phyloP scores from a whole-genome alignment of 495 filamentous ascomycete genomes.

The Chaetomidium leptoderma region DNA sequence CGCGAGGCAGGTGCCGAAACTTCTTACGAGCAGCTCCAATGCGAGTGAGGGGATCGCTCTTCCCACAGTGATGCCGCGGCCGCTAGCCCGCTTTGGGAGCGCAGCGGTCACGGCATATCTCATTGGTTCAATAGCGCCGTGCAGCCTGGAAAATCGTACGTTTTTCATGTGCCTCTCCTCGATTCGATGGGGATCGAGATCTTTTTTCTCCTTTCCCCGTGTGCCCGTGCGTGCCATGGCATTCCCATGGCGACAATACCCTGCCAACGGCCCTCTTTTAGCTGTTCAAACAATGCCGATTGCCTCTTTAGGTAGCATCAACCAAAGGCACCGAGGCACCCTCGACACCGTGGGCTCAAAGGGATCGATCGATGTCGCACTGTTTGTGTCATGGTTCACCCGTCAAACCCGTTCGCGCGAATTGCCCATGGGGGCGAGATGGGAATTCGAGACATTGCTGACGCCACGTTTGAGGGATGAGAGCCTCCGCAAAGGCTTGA shows the following conservation, averaged over 20 bases:
- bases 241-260: background rate
- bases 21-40: background rate
- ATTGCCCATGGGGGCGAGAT: background rate
- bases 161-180: conserved; percentile 33
- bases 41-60: background rate
- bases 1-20: no score
- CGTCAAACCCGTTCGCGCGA: background rate
- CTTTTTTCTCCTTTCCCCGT: conserved; percentile 9
- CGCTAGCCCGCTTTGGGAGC: conserved; percentile 11
- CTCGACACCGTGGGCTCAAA: background rate
- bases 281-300: background rate
- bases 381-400: background rate
- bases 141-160: conserved; percentile 29
- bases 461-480: background rate
- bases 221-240: background rate
- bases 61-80: conserved; percentile 12
- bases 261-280: background rate
- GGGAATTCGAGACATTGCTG: background rate
- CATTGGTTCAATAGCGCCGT: conserved; percentile 27
- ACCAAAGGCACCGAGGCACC: background rate
- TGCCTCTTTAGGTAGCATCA: background rate
- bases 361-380: background rate
- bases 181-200: conserved; percentile 38
- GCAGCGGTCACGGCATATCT: conserved; percentile 14
- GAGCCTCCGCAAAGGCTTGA: no score